Evolutionary conservation across 768 basidiomycete species (phyloP).

Genomic region (Trametes cubensis): DNA sequence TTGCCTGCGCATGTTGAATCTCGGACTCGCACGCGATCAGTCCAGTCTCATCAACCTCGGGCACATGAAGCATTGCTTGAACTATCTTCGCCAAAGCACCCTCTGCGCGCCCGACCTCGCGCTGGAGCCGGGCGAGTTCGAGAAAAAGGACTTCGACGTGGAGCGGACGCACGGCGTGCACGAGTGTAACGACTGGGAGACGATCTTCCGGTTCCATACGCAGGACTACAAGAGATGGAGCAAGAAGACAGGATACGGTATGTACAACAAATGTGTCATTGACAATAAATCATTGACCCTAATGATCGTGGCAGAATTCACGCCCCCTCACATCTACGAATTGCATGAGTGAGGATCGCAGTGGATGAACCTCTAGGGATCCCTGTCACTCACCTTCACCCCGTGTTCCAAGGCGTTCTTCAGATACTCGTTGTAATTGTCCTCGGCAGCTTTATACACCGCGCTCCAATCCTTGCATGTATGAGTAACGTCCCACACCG

Average conservation of each 20-base stretch:
- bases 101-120: constrained; percentile 37
- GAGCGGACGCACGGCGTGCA: constrained; percentile 24
- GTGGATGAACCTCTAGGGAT: too few relatives aligned
- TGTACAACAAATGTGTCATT: too few relatives aligned
- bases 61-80: constrained; percentile 36
- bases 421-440: constrained; percentile 22
- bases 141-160: constrained; percentile 22
- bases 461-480: constrained; percentile 34
- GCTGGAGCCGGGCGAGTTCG: constrained; percentile 34
- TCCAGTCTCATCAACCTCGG: constrained; percentile 13
- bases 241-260: constrained; percentile 5
- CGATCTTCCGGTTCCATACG: constrained; percentile 7
- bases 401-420: too few relatives aligned
- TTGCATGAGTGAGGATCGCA: too few relatives aligned
- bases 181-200: constrained; percentile 11
- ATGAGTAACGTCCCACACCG: constrained; percentile 28
- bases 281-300: too few relatives aligned
- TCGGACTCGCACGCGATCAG: constrained; percentile 9
- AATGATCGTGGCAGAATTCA: too few relatives aligned
- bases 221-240: constrained; percentile 9
- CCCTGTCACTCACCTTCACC: too few relatives aligned
- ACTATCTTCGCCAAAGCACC: constrained; percentile 38
- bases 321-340: too few relatives aligned
- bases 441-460: constrained; percentile 33
- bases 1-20: constrained; percentile 37